Evolutionary conservation across 225 moss, liverwort and hornwort species (phyloP).

Genomic region (Pseudoscleropodium purum): DNA sequence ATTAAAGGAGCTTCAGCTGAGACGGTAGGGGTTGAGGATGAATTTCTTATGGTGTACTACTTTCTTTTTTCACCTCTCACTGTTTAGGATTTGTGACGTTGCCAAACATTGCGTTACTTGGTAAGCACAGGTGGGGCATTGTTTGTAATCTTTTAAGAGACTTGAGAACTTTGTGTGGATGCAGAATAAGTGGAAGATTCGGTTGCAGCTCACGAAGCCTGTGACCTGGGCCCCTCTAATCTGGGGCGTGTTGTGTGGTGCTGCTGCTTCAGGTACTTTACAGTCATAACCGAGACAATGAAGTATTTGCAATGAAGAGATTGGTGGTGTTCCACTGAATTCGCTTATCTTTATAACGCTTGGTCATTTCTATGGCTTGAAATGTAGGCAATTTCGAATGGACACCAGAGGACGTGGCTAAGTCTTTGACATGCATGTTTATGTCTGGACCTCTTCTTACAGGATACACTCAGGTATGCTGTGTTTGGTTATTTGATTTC

Average conservation of each 20-base stretch:
- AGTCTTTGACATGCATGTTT: slow-evolving; percentile 82
- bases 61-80: background rate
- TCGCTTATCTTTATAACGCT: background rate
- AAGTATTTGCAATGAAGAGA: background rate
- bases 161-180: background rate
- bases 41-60: background rate
- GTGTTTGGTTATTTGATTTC: background rate
- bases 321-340: background rate
- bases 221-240: slow-evolving; percentile 99
- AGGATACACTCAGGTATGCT: slow-evolving; percentile 84
- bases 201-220: slow-evolving; percentile 91
- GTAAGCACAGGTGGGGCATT: background rate
- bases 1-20: slow-evolving; percentile 80
- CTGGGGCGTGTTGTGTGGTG: slow-evolving; percentile 95
- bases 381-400: slow-evolving; percentile 79
- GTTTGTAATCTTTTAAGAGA: background rate
- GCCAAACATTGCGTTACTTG: background rate
- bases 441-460: slow-evolving; percentile 96
- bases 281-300: background rate
- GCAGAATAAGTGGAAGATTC: slow-evolving; percentile 97
- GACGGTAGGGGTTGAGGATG: slow-evolving; percentile 39
- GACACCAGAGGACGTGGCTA: slow-evolving; percentile 78
- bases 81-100: background rate
- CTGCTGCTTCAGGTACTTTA: slow-evolving; percentile 70
- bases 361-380: background rate